These are phyloP conservation scores for Apiotrichum akiyoshidainum DNA, from an alignment of 1,284 basidiomycete species.

Conservation along the genomic window DNA sequence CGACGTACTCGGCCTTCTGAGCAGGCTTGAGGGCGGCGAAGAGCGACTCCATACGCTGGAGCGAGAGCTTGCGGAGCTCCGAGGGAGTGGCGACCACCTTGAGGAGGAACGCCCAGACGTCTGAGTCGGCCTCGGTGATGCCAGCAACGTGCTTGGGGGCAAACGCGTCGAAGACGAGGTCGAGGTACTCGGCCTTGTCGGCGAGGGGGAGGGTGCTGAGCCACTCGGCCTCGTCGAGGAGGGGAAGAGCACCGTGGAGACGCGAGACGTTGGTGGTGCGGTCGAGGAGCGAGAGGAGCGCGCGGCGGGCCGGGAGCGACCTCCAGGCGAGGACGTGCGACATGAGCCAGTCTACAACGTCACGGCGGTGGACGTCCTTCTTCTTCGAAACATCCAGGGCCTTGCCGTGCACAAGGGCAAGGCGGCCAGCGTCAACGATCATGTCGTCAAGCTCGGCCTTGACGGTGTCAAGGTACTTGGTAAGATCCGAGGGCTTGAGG, in stretches of 20 bases:
- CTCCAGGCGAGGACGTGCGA: slow-evolving; percentile 73
- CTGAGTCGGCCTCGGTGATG: slow-evolving; percentile 24
- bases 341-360: slow-evolving; percentile 71
- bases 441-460: slow-evolving; percentile 62
- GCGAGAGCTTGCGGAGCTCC: slow-evolving; percentile 22
- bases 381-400: slow-evolving; percentile 45
- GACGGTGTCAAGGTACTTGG: slow-evolving; percentile 63
- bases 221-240: slow-evolving; percentile 50
- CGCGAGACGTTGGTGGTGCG: slow-evolving; percentile 65
- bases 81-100: slow-evolving; percentile 9
- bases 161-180: slow-evolving; percentile 22
- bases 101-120: slow-evolving; percentile 29
- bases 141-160: slow-evolving; percentile 21
- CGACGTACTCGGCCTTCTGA: slow-evolving; percentile 32
- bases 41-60: slow-evolving; percentile 37
- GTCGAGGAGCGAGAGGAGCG: slow-evolving; percentile 61
- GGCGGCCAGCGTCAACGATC: slow-evolving; percentile 63
- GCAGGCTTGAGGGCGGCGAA: slow-evolving; percentile 29
- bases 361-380: slow-evolving; percentile 63
- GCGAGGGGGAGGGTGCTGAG: slow-evolving; percentile 13
- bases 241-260: slow-evolving; percentile 61
- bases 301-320: slow-evolving; percentile 56
- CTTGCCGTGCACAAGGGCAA: slow-evolving; percentile 60
- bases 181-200: slow-evolving; percentile 28
- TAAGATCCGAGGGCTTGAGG: slow-evolving; percentile 68